Conservation (phyloP, 345 rosid species). For the Eucalyptus virginea region DNA sequence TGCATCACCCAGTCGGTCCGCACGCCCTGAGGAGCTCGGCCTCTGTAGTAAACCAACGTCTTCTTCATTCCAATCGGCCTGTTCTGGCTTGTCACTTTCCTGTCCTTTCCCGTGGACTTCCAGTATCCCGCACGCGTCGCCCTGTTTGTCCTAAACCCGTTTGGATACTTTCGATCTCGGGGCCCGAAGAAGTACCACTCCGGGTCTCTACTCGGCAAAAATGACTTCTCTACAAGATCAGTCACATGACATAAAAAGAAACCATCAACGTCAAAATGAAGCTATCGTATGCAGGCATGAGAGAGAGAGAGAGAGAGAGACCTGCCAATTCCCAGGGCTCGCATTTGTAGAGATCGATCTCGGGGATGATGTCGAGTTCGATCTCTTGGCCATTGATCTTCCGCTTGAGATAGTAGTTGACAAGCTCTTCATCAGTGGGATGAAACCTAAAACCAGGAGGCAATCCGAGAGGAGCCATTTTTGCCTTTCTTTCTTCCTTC, state of each 20-base stretch:
- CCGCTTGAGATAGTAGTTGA: constrained; percentile 83
- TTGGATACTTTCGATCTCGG: constrained; percentile 82
- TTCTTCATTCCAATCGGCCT: constrained; percentile 92
- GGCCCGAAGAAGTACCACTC: constrained; percentile 98
- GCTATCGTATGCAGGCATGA: not conserved
- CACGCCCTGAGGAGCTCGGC: constrained; percentile 89
- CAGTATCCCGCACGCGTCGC: constrained; percentile 89
- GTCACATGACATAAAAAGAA: not conserved
- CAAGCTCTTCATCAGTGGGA: constrained; percentile 94
- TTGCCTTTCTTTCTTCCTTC: not conserved
- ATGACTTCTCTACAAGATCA: constrained; percentile 51
- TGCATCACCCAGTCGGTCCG: constrained; percentile 97
- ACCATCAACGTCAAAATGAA: not conserved
- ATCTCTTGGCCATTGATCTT: constrained; percentile 78
- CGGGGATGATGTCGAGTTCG: constrained; percentile 92
- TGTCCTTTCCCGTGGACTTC: constrained; percentile 87
- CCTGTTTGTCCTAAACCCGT: constrained; percentile 81
- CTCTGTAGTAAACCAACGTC: constrained; percentile 79
- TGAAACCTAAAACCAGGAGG: constrained; percentile 97
- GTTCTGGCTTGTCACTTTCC: constrained; percentile 54
- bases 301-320: not conserved
- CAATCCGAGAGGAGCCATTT: constrained; percentile 62
- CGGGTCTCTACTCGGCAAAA: constrained; percentile 82
- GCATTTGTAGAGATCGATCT: constrained; percentile 95
- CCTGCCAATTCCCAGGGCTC: constrained; percentile 98